Base-by-base conservation (phyloP, 164 flowering plant species). In the Nymphaea thermarum region DNA sequence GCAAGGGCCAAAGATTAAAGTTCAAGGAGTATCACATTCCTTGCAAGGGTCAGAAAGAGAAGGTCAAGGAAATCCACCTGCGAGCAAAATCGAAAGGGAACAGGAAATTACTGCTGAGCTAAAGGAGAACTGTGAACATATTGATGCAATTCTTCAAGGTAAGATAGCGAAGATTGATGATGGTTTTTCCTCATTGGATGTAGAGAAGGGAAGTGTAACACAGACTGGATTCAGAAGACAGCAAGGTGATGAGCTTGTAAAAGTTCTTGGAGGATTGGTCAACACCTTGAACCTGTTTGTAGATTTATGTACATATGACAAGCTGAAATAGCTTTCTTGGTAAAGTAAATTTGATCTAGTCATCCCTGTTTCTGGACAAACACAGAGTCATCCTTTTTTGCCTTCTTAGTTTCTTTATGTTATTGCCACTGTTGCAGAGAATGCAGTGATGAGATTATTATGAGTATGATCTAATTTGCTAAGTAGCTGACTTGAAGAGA, bases 211-310 rank as follows among this genome's bases (percentile, higher is more conserved):
- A 10, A 14, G 63, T 17, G n/a, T 17, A n/a, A 62, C 53, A 63
- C 72, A 55, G 76, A 74, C 55, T 63, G 4, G 16, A 61, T 61
- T 76, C 12, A 62, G 59, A 12, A 84, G 89, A 71, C 67, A 69
- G 65, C 89, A 84, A 77, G 91, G 81, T 11, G 78, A 78, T 44
- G 74, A 84, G 73, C 79, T 88, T 60, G 86, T 88, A 7, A 74
- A 76, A 15, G 80, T 79, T 67, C 80, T 86, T 36, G 81, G 78
- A 55, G 77, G 74, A 16, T 72, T 85, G 69, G 75, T 70, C 5
- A 57, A 68, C 14, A 81, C 72, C 42, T 76, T 84, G 45, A 67
- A 77, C 60, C 79, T 80, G 77, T 73, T 86, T 55, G 66, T 64
- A 6, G 76, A 71, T 47, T 47, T 7, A 47, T 47, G 4, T 47